These are phyloP conservation scores for Pseudopyricularia javanii DNA, from an alignment of 2,329 filamentous ascomycete genomes.

Conservation along the genomic window DNA sequence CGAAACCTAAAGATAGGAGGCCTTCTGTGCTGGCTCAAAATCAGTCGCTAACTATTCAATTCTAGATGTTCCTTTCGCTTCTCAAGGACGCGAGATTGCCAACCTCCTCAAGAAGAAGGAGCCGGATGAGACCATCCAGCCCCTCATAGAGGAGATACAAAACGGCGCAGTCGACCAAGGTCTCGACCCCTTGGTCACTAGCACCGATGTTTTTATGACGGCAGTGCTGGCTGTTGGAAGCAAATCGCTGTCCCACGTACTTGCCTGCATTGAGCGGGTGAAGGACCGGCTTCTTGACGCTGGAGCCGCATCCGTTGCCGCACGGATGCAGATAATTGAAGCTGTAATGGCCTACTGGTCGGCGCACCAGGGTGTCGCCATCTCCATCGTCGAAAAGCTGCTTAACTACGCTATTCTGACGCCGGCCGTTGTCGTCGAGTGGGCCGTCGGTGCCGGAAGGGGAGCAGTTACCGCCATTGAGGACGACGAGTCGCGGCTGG, in stretches of 20 bases:
- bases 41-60: background rate
- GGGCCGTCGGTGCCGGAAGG: constrained; percentile 57
- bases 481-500: constrained; percentile 52
- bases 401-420: constrained; percentile 94
- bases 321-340: constrained; percentile 77
- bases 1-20: background rate
- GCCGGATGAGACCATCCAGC: constrained; percentile 74
- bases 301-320: constrained; percentile 60
- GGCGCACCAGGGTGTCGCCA: constrained; percentile 79
- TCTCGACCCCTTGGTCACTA: constrained; percentile 70
- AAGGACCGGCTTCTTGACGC: constrained; percentile 79
- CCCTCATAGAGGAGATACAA: constrained; percentile 69
- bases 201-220: constrained; percentile 88
- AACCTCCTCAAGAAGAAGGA: constrained; percentile 73
- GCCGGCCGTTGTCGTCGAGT: constrained; percentile 74
- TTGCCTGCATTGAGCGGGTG: constrained; percentile 90
- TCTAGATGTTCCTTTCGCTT: constrained; percentile 65
- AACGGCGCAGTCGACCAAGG: constrained; percentile 59
- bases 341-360: constrained; percentile 90
- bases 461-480: constrained; percentile 18
- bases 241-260: constrained; percentile 90
- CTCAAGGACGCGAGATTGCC: constrained; percentile 74
- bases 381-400: constrained; percentile 90
- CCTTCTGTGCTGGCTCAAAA: too few species aligned
- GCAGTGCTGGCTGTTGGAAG: constrained; percentile 87